Base-by-base conservation (phyloP, 345 rosid species). In the Aquilaria sinensis region DNA sequence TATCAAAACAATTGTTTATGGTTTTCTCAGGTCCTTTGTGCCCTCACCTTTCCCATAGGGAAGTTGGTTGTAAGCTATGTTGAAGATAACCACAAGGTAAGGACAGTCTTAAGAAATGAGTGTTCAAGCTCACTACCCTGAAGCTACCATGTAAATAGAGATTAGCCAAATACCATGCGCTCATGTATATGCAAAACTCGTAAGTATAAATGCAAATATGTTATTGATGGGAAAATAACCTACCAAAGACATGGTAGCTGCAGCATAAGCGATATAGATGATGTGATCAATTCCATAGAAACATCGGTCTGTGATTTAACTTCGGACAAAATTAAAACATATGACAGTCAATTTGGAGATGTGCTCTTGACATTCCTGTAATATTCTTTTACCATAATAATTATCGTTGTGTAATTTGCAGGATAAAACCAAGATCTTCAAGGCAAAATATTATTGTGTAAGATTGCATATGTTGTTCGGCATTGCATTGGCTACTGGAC, bases 361-460 rank as follows among this genome's bases (percentile, higher is more conserved):
- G 43, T 37, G 43, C 7, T 37, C 43, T 37, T 4, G 8, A 9
- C 43, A 37, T 37, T 37, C 43, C 43, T 9, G 5, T 48, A 37
- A 60, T n/a, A 23, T 66, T 15, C 46, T 31, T 41, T 23, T 23
- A 23, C 23, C 23, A 23, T 23, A 23, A 23, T 23, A 23, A 23
- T 23, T 23, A 23, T 23, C 23, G 23, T 23, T 23, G 23, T 23
- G 23, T 23, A 23, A 4, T 34, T 64, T 60, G 51, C 78, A 93
- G 97, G 81, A 93, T 50, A 83, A 84, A 72, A 76, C 54, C 68
- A 79, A 81, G 77, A 89, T 89, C 66, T 93, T 93, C 82, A 84
- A 84, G 98, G 98, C 94, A 31, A 93, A 89, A 79, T 93, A 93
- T 65, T 87, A 84, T 34, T 89, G 98, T 64, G 96, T 92, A 68